phyloP scores from a whole-genome alignment of 345 rosid species.

The Turritis glabra region DNA sequence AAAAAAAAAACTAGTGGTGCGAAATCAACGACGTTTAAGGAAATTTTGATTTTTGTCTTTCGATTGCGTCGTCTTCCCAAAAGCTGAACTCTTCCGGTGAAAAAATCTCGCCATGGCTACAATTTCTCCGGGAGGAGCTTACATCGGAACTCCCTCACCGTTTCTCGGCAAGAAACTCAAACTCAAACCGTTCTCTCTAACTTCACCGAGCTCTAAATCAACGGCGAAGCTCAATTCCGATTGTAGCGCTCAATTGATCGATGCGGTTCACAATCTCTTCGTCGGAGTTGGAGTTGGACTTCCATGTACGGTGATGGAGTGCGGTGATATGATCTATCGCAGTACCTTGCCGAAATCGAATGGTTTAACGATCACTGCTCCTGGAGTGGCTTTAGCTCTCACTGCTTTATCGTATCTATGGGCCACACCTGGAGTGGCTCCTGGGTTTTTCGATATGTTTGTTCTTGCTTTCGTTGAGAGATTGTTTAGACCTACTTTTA shows the following conservation, averaged over 20 bases:
- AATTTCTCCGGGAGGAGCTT: conserved; percentile 57
- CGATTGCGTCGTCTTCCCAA: conserved; percentile 9
- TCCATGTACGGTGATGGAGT: conserved; percentile 98
- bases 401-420: conserved; percentile 85
- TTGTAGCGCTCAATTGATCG: conserved; percentile 54
- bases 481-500: conserved; percentile 68
- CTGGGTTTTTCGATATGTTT: conserved; percentile 96
- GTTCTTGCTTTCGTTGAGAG: conserved; percentile 94
- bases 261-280: conserved; percentile 67
- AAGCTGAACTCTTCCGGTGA: conserved; percentile 25
- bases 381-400: conserved; percentile 81
- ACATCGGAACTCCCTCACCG: conserved; percentile 48
- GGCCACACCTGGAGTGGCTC: conserved; percentile 99
- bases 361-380: conserved; percentile 73
- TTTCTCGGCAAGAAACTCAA: conserved; percentile 73
- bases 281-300: conserved; percentile 97
- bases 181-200: conserved; percentile 39
- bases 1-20: conserved; percentile 30
- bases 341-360: conserved; percentile 88
- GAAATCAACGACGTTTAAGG: conserved; percentile 17
- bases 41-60: not conserved
- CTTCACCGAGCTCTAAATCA: conserved; percentile 37
- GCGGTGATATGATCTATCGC: conserved; percentile 91
- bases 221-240: conserved; percentile 40
- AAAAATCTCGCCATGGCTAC: conserved; percentile 54